Base-by-base conservation (phyloP, 2,329 filamentous ascomycete genomes). In the Stagonosporopsis chrysanthemi region DNA sequence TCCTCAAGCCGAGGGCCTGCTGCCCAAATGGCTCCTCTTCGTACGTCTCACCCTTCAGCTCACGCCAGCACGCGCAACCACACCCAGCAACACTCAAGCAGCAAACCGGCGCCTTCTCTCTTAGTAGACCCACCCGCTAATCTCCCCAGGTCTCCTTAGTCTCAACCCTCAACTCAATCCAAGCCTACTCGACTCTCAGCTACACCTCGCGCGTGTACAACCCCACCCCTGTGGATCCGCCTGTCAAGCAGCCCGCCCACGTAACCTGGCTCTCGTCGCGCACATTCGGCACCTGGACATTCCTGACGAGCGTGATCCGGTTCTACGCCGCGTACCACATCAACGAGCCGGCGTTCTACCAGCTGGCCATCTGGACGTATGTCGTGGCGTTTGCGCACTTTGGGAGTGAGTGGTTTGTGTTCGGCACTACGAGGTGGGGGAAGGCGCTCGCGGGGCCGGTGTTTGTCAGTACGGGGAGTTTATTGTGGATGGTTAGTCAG, bases 121-220 rank as follows among this genome's bases (percentile, higher is more conserved):
- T 12, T 1, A 15, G 31, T n/a, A n/a, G n/a, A n/a, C 14, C 14
- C 31, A 7, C 31, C 7, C 23, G 44, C 40, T 39, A 36, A 58
- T 35, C 31, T 11, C 8, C 26, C 2, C 14, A 97, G 94, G 85
- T 96, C 73, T 92, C 92, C 54, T 73, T 92, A 54, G 85, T 96
- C 55, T 92, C 94, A 28, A 83, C 95, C 57, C 89, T 86, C 70
- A 99, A 99, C 82, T 90, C 88, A 33, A 75, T 96, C 43, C 93
- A 97, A 81, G 87, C 90, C 73, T 96, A 96, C 79, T 71, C 81
- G 33, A 96, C 92, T 17, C 83, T 93, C 3, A 83, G 88, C 75
- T 96, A 91, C 79, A 92, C 92, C 7, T 87, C 88, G n/a, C 89
- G 91, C 75, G 86, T 98, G 72, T 99, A 98, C 82, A 86, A 89